Evolutionary conservation across 2,329 filamentous ascomycete species (phyloP).

Genomic region (Calonectria naviculata): DNA sequence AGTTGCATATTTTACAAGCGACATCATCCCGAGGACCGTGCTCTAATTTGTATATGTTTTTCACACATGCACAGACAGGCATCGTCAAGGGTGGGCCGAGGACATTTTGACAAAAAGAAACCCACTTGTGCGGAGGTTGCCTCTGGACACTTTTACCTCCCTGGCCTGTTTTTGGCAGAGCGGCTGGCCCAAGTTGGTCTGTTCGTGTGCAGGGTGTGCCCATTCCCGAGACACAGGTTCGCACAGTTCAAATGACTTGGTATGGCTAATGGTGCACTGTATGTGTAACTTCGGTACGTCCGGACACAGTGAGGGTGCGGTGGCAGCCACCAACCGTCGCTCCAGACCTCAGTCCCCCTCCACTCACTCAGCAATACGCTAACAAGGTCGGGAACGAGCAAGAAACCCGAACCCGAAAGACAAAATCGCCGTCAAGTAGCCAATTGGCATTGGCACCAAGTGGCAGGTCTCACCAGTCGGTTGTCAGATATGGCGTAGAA

Average conservation of each 20-base stretch:
- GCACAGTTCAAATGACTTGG: not conserved
- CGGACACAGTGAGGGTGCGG: not conserved
- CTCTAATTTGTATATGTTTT: not conserved
- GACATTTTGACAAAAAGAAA: not conserved
- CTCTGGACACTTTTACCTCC: not conserved
- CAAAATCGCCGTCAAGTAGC: not conserved
- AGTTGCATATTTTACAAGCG: not conserved
- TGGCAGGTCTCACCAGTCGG: not conserved
- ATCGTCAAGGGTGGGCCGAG: not conserved
- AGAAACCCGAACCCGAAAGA: not conserved
- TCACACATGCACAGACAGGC: not conserved
- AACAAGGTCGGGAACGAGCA: not conserved
- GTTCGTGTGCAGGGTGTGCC: not conserved
- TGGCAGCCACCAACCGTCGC: not conserved
- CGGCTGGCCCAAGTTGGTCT: not conserved
- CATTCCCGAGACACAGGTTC: not conserved
- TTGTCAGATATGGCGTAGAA: not conserved
- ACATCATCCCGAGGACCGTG: not conserved
- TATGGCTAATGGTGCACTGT: not conserved
- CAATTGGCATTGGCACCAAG: not conserved
- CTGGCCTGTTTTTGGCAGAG: not conserved
- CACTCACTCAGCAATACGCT: not conserved
- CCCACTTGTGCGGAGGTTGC: not conserved
- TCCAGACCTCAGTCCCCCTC: not conserved
- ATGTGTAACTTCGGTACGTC: slow-evolving; percentile 4